Evolutionary conservation across 140 eudicot genomes (phyloP), one percentile per base, ranked within the genome.

Genomic region (Ambrosia hybrid): DNA sequence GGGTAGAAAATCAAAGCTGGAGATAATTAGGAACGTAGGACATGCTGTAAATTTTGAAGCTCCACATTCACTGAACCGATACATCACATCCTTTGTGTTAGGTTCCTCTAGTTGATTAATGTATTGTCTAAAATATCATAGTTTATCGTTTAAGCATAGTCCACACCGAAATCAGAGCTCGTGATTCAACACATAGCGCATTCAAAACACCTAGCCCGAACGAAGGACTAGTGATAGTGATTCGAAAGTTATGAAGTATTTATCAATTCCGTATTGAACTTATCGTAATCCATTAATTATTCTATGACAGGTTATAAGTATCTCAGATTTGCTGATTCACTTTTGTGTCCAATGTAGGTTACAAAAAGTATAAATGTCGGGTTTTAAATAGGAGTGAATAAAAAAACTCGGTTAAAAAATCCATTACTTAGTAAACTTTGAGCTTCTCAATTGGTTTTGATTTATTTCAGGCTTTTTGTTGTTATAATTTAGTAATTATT

Each of bases 1-100:
- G 73, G 78, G 82, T 45, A 62, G 26, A n/a, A 78, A 78, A 36
- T 57, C 82, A 41, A 78, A 71, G 82, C 37, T 78, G 38, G 68
- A 78, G 68, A 64, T 78, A 71, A 71, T 78, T n/a, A 78, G 59
- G 48, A 60, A 65, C 48, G 78, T 78, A 1, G 82, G 82, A 3
- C 82, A 78, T 78, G 82, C 82, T 11, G 45, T 52, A 64, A 78
- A 78, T 56, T 55, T 78, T 64, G 82, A 78, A 78, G 82, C 82
- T 78, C 78, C 82, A 7, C 45, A 43, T 59, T 72, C 56, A 21
- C 48, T 78, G 33, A 78, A 78, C 55, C 46, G 53, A 41, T 71
- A 17, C 33, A 78, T 78, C 15, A 41, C 73, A 9, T 6, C 73
- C 6, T 78, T 78, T n/a, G 61, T 71, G 3, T 52, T 55, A 62